Evolutionary conservation across 495 filamentous ascomycete species (phyloP), one percentile per base, ranked within the genome.

Genomic region (Astrothelium subdiscretum): DNA sequence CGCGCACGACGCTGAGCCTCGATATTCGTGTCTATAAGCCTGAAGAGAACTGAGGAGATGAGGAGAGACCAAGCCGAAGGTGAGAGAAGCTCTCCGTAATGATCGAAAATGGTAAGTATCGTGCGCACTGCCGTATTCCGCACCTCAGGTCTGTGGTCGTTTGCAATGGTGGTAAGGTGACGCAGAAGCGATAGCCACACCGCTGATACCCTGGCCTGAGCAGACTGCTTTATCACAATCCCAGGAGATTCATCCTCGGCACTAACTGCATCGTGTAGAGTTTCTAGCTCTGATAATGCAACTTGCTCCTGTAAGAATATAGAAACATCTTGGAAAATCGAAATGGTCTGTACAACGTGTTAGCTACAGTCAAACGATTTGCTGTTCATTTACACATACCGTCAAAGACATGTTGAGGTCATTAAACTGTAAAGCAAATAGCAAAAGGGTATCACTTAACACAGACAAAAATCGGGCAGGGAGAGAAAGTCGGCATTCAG

Each of bases 321-420:
- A 1, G 94, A 96, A 13, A 95, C 82, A 64, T 90, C 91, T 87
- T 91, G 96, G 62, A 31, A 65, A 18, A 32, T 35, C 26, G 15
- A 43, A 31, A 61, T 48, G 1, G 59, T 61, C 59, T 61, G 59
- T 20, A 18, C 2, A 3, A 32, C 12, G 8, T n/a, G 35, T 24
- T 24, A 54, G 24, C 51, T 1, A 29, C 6, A 5, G 20, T 54
- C n/a, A 10, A 10, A 3, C 8, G 5, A 22, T 29, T 15, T 22
- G 60, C 15, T 58, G 27, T 8, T 51, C 31, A 40, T 15, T 60
- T 57, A 10, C 0, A 68, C 81, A 72, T 75, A 87, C 86, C 18
- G 95, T 97, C 18, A 98, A 77, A 0, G 92, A 95, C 61, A 97
- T 95, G 67, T 98, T 98, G 60, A 98, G 82, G 72, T 97, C 94